These are phyloP conservation scores for Escallonia rubra DNA, from an alignment of 129 eudicot species.

Conservation along the genomic window DNA sequence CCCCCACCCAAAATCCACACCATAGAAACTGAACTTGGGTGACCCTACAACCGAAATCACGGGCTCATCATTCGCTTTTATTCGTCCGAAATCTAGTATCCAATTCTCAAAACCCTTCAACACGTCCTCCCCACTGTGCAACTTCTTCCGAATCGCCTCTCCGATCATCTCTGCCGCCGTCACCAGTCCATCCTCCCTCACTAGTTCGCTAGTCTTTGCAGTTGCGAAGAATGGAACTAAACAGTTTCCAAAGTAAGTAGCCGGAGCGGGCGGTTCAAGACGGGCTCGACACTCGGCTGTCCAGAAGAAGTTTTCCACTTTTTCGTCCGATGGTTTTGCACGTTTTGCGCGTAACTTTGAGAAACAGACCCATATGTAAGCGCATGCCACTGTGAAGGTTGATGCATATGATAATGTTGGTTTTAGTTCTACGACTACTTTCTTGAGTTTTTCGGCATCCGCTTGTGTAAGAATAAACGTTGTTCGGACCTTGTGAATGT, in stretches of 20 bases:
- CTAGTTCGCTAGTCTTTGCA: not conserved
- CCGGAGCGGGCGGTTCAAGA: conserved; percentile 15
- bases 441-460: not conserved
- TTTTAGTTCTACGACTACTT: not conserved
- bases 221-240: not conserved
- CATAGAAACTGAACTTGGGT: conserved; percentile 20
- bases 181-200: conserved; percentile 19
- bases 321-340: too few species aligned
- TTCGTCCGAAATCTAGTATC: not conserved
- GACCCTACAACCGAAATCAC: conserved; percentile 36
- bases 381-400: conserved; percentile 12
- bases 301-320: not conserved
- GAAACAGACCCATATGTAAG: conserved; percentile 21
- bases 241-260: conserved; percentile 28
- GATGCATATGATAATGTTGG: conserved; percentile 7
- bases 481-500: conserved; percentile 5
- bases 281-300: conserved; percentile 15
- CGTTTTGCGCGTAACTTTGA: conserved; percentile 2
- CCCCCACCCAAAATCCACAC: conserved; percentile 34
- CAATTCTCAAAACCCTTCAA: conserved; percentile 9
- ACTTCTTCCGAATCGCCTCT: not conserved
- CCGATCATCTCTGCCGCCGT: conserved; percentile 10
- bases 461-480: not conserved
- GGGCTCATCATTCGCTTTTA: not conserved
- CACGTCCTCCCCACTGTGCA: conserved; percentile 4